phyloP scores from a whole-genome alignment of 2,329 filamentous ascomycete species.

The Pyricularia grisea region DNA sequence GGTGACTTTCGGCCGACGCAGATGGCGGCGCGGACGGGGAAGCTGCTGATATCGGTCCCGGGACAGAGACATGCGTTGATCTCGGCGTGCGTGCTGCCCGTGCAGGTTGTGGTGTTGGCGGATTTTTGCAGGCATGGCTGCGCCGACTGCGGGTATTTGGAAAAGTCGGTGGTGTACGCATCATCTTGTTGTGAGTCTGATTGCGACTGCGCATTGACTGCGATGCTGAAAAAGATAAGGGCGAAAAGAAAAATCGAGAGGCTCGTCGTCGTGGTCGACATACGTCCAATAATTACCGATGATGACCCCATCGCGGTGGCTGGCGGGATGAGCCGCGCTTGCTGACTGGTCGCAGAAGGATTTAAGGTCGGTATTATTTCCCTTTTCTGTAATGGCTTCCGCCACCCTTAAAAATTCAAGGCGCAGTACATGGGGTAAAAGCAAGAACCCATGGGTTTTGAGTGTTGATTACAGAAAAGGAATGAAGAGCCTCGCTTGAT shows the following conservation, averaged over 20 bases:
- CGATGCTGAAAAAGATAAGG: constrained; percentile 13
- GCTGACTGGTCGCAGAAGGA: neutral
- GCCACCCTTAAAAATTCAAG: neutral
- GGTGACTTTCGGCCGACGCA: constrained; percentile 31
- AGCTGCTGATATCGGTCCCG: constrained; percentile 31
- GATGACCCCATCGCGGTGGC: neutral
- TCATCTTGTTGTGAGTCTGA: neutral
- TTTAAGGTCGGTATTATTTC: neutral
- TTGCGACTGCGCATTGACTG: constrained; percentile 7
- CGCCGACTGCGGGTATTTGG: constrained; percentile 28
- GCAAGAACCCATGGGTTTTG: neutral
- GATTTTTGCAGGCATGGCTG: constrained; percentile 34
- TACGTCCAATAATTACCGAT: neutral
- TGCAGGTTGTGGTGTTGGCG: constrained; percentile 29
- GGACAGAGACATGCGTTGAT: constrained; percentile 41
- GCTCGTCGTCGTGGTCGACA: neutral
- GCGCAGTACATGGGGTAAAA: neutral
- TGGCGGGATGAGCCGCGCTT: neutral
- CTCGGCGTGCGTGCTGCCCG: constrained; percentile 24
- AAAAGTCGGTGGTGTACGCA: constrained; percentile 29
- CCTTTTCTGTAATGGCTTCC: neutral
- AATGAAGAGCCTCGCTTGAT: neutral
- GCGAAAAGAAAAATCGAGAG: constrained; percentile 15
- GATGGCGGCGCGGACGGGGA: constrained; percentile 34
- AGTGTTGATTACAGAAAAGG: neutral